Conservation (phyloP, 208 protist genomes). For the Crithidia thermophila region DNA sequence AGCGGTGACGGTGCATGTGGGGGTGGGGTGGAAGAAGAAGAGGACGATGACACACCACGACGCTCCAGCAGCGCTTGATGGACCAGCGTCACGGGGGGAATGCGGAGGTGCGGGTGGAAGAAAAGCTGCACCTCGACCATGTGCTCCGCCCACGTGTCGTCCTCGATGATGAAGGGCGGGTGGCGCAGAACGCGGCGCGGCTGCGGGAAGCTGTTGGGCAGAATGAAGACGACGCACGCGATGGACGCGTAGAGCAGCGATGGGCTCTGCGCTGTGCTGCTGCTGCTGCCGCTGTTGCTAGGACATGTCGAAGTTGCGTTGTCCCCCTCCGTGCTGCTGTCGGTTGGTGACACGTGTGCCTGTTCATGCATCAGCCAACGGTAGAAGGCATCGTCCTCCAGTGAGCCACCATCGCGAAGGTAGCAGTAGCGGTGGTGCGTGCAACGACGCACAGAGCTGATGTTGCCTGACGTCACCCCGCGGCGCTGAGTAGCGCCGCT, state of each 20-base stretch:
- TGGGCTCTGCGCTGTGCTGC: slow-evolving; percentile 26
- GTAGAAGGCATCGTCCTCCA: slow-evolving; percentile 67
- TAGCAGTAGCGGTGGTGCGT: slow-evolving; percentile 83
- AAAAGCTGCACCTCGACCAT: slow-evolving; percentile 72
- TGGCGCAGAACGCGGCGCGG: slow-evolving; percentile 50
- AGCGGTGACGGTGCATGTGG: neutral
- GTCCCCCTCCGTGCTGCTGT: neutral
- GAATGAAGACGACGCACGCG: slow-evolving; percentile 67
- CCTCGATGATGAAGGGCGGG: slow-evolving; percentile 82
- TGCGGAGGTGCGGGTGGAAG: slow-evolving; percentile 57
- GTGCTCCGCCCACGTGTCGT: slow-evolving; percentile 87
- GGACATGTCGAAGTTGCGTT: neutral
- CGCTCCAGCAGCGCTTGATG: slow-evolving; percentile 61
- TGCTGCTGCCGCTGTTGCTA: neutral
- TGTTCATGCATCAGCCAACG: slow-evolving; percentile 46
- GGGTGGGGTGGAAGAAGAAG: neutral
- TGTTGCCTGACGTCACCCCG: slow-evolving; percentile 28
- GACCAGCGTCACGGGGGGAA: slow-evolving; percentile 54
- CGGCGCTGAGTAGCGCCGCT: slow-evolving; percentile 2
- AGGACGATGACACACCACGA: slow-evolving; percentile 18
- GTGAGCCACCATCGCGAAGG: slow-evolving; percentile 62
- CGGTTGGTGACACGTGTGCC: neutral
- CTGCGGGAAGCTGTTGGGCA: slow-evolving; percentile 77
- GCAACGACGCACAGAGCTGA: slow-evolving; percentile 46
- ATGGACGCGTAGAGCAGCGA: slow-evolving; percentile 76